Conservation (phyloP, 257 asterid genomes). For the Gynochthodes officinalis region DNA sequence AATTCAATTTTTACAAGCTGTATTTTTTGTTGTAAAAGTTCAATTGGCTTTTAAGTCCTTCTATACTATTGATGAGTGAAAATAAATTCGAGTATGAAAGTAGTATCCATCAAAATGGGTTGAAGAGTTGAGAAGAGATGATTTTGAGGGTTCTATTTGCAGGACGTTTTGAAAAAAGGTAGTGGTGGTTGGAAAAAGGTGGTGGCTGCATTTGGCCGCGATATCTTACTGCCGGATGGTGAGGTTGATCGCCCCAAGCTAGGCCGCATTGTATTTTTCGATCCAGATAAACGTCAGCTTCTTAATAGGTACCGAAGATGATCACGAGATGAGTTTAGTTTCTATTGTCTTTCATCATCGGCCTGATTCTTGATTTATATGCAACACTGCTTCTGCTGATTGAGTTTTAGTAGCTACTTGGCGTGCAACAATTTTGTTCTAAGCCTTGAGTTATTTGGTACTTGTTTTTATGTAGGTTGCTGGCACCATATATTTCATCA, state of each 20-base stretch:
- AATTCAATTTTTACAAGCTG: too few species aligned
- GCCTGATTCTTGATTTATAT: not conserved
- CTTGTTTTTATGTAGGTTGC: constrained; percentile 44
- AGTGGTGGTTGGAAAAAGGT: constrained; percentile 89
- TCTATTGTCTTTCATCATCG: not conserved
- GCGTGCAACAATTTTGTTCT: not conserved
- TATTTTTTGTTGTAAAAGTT: not conserved
- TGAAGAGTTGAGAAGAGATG: not conserved
- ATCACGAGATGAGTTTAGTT: not conserved
- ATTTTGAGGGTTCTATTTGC: not conserved
- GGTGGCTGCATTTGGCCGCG: constrained; percentile 76
- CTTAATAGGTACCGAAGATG: constrained; percentile 62
- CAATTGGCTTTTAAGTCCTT: not conserved
- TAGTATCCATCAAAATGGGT: not conserved
- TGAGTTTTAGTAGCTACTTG: not conserved
- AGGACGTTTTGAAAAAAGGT: constrained; percentile 76
- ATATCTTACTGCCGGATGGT: constrained; percentile 60
- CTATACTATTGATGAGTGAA: not conserved
- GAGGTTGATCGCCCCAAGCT: constrained; percentile 85
- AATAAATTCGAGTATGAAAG: not conserved
- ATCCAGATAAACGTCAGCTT: constrained; percentile 76
- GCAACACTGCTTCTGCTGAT: not conserved
- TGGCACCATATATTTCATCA: constrained; percentile 76
- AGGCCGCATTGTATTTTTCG: constrained; percentile 74
- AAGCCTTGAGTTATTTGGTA: not conserved